phyloP scores from a whole-genome alignment of 768 basidiomycete species.

The Pleurotus giganteus region DNA sequence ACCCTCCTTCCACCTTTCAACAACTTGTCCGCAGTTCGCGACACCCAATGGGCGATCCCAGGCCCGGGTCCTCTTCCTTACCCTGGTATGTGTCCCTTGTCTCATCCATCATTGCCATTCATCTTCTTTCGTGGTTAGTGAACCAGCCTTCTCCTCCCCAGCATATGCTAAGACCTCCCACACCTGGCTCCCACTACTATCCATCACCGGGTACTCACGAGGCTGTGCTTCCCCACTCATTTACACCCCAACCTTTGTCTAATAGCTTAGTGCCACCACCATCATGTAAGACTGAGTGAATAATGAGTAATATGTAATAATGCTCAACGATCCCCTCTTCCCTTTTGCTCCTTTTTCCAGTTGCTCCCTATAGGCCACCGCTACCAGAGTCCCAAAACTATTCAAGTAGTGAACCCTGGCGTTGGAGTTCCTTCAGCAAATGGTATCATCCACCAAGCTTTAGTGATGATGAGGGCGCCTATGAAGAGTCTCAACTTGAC shows the following conservation, averaged over 20 bases:
- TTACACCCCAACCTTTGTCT: slow-evolving; percentile 15
- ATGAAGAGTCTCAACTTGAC: slow-evolving; percentile 4
- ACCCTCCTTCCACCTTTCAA: slow-evolving; percentile 12
- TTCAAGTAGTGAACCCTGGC: background rate
- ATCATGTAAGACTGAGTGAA: slow-evolving; percentile 56
- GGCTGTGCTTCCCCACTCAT: slow-evolving; percentile 1
- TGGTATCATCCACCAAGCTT: background rate
- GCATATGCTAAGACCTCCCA: slow-evolving; percentile 10
- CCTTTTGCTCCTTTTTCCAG: background rate
- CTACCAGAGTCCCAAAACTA: background rate
- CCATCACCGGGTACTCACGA: background rate
- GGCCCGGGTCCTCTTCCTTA: background rate
- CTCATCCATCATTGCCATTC: background rate
- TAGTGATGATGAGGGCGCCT: background rate
- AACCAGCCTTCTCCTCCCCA: background rate
- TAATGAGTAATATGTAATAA: slow-evolving; percentile 6
- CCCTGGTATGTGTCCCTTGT: slow-evolving; percentile 12
- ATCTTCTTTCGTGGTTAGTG: background rate
- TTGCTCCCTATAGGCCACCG: background rate
- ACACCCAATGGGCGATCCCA: slow-evolving; percentile 10
- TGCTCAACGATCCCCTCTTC: slow-evolving; percentile 5
- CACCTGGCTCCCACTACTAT: slow-evolving; percentile 7
- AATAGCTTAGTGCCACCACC: slow-evolving; percentile 49
- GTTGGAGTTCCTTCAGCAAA: background rate
- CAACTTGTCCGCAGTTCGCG: slow-evolving; percentile 20